These are phyloP conservation scores for Chytriomyces sp. DNA, from an alignment of 192 early-diverging fungal species.

Conservation along the genomic window DNA sequence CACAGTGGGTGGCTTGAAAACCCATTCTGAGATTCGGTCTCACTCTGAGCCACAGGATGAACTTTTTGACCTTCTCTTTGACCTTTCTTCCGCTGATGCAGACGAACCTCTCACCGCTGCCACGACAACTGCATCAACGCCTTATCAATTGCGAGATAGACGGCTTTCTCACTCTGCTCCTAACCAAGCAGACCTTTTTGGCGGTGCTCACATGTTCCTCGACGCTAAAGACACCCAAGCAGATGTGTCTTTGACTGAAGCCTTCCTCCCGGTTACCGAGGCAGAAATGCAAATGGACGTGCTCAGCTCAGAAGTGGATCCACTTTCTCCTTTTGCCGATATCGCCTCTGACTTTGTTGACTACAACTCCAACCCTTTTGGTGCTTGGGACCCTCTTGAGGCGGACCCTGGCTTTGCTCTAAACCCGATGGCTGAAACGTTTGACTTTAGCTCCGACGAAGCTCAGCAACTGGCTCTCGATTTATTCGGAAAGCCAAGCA, in stretches of 20 bases:
- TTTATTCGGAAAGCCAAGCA: background rate
- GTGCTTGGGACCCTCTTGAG: background rate
- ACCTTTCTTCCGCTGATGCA: too few species aligned
- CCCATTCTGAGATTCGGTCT: background rate
- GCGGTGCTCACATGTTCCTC: too few species aligned
- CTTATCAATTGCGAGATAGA: too few species aligned
- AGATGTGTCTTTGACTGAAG: too few species aligned
- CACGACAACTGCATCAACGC: too few species aligned
- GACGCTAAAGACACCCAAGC: too few species aligned
- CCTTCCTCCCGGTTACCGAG: too few species aligned
- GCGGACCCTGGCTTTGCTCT: background rate
- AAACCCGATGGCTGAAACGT: background rate
- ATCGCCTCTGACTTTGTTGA: background rate
- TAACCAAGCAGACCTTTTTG: too few species aligned
- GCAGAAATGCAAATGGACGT: background rate
- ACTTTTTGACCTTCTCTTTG: too few species aligned
- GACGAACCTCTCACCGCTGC: too few species aligned
- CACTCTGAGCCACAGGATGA: too few species aligned
- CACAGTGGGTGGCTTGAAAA: background rate
- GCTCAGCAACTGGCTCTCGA: background rate
- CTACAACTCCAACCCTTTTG: background rate
- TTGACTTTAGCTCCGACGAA: background rate
- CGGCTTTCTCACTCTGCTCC: too few species aligned
- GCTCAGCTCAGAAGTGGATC: background rate
- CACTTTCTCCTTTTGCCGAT: background rate